Evolutionary conservation across 2,329 filamentous ascomycete species (phyloP).

Genomic region (Dactylellina cionopaga): DNA sequence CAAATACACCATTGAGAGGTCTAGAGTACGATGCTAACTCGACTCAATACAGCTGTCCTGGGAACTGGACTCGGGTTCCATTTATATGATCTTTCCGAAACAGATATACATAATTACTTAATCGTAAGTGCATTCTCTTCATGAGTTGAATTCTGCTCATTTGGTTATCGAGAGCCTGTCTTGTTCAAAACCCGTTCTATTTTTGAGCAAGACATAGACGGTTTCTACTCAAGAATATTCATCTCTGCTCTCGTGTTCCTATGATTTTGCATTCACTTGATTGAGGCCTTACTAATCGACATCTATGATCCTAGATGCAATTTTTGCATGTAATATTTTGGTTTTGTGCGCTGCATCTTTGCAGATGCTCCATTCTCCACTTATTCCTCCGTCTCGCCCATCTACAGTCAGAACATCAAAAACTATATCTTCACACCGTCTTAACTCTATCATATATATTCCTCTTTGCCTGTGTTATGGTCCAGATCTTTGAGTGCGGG

Average conservation of each 20-base stretch:
- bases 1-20: neutral
- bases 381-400: slow-evolving; percentile 36
- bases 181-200: too few relatives aligned
- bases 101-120: slow-evolving; percentile 39
- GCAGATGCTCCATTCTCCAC: slow-evolving; percentile 45
- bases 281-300: neutral
- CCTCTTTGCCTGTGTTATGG: slow-evolving; percentile 19
- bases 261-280: too few relatives aligned
- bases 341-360: slow-evolving; percentile 31
- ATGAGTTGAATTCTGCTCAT: neutral
- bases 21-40: neutral
- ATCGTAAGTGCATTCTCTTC: slow-evolving; percentile 21
- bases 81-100: slow-evolving; percentile 36
- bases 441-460: slow-evolving; percentile 28
- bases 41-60: slow-evolving; percentile 9
- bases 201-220: too few relatives aligned
- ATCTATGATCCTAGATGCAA: slow-evolving; percentile 23
- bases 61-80: slow-evolving; percentile 40
- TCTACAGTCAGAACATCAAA: slow-evolving; percentile 28
- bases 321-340: slow-evolving; percentile 50
- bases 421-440: slow-evolving; percentile 27
- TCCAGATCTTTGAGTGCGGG: slow-evolving; percentile 45
- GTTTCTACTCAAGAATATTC: too few relatives aligned
- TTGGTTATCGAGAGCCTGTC: neutral
- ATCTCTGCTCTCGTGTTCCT: too few relatives aligned